Percentiles rank a stretch among this genome's conserved stretches.
Evolutionary conservation across 371 early-diverging fungal species (phyloP).

Genomic region (Apophysomyces variabilis): DNA sequence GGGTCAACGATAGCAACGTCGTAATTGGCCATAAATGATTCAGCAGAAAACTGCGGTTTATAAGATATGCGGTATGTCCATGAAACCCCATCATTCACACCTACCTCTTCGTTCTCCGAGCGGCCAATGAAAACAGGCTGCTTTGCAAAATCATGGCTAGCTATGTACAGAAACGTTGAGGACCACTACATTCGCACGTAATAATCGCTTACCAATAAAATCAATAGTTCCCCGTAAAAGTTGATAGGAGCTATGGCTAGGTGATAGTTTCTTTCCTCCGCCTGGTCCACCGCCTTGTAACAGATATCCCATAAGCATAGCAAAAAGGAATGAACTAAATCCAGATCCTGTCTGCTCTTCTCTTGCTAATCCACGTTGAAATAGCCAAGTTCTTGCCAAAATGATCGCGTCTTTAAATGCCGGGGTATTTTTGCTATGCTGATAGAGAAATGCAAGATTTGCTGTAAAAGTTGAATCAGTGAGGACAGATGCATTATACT

Average conservation of each 20-base stretch:
- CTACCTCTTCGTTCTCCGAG: conserved; percentile 38
- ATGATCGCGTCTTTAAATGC: conserved; percentile 82
- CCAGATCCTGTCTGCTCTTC: conserved; percentile 33
- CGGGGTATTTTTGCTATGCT: conserved; percentile 69
- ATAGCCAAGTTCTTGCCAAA: conserved; percentile 84
- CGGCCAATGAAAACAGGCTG: conserved; percentile 75
- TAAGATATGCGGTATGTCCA: neutral
- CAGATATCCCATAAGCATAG: conserved; percentile 87
- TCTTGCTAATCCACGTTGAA: conserved; percentile 69
- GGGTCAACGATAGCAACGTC: conserved; percentile 88
- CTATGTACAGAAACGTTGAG: conserved; percentile 21
- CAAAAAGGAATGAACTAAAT: conserved; percentile 79
- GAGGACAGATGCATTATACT: conserved; percentile 87
- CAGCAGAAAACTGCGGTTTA: conserved; percentile 55
- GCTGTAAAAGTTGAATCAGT: conserved; percentile 74
- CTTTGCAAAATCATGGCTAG: conserved; percentile 74
- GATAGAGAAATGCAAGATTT: conserved; percentile 81
- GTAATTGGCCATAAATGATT: conserved; percentile 63
- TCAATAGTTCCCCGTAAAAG: conserved; percentile 85
- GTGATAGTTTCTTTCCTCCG: conserved; percentile 64
- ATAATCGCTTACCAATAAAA: conserved; percentile 59
- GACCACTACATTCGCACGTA: neutral
- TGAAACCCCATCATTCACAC: neutral
- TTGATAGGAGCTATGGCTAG: conserved; percentile 85
- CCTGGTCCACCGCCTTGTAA: conserved; percentile 69